These are phyloP conservation scores for Kwoniella heveanensis DNA, from an alignment of 768 basidiomycete genomes.

Conservation along the genomic window DNA sequence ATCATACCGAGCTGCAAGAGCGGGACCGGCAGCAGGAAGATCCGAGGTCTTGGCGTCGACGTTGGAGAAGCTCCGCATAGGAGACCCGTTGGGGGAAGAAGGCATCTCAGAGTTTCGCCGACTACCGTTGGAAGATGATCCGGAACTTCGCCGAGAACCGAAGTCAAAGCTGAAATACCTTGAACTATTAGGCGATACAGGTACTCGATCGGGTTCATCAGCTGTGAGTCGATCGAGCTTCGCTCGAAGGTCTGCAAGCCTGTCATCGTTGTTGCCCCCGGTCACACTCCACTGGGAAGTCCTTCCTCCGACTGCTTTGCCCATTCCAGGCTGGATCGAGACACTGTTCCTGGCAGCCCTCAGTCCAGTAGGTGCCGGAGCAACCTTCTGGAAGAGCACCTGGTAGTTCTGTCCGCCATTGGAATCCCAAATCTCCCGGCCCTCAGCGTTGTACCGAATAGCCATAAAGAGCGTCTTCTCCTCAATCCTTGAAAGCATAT, in stretches of 20 bases:
- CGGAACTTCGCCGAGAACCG: constrained; percentile 8
- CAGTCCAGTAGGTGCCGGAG: constrained; percentile 9
- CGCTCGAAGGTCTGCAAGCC: constrained; percentile 66
- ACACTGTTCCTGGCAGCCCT: constrained; percentile 19
- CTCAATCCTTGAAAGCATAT: constrained; percentile 73
- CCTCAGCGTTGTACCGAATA: constrained; percentile 65
- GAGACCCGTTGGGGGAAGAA: constrained; percentile 38
- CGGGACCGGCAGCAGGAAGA: constrained; percentile 37
- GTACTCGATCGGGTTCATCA: constrained; percentile 48
- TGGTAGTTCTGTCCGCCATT: constrained; percentile 77
- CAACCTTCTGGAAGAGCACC: constrained; percentile 64
- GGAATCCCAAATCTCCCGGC: constrained; percentile 89
- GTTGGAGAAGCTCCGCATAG: constrained; percentile 17
- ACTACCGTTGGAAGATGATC: constrained; percentile 5
- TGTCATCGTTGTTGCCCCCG: constrained; percentile 57
- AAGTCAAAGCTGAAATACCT: constrained; percentile 31
- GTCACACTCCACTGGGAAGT: constrained; percentile 56
- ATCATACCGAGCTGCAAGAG: constrained; percentile 56
- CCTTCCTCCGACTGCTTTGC: constrained; percentile 47
- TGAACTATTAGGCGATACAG: constrained; percentile 29
- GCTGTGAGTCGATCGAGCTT: constrained; percentile 69
- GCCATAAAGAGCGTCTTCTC: constrained; percentile 81
- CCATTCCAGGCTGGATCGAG: constrained; percentile 49
- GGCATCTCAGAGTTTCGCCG: constrained; percentile 6
- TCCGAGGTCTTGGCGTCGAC: constrained; percentile 22